Evolutionary conservation across 768 basidiomycete species (phyloP), one percentile per base, ranked within the genome.

Genomic region (Lentinula edodes): DNA sequence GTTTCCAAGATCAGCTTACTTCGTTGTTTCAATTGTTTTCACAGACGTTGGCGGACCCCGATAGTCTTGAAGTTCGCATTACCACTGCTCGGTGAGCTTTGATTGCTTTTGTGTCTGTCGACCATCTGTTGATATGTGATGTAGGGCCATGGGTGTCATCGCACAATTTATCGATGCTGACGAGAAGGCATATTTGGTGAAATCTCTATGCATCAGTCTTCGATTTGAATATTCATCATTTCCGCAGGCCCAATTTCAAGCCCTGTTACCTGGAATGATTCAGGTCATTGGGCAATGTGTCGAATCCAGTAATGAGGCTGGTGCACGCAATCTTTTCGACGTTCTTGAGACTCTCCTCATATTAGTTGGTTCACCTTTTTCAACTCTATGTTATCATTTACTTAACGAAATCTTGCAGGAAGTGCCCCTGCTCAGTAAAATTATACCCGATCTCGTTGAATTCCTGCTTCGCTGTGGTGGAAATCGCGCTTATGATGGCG

Each of bases 341-440:
- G 93, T 98, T 34, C 82, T 98, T 64, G 97, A 98, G 79, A 95
- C 93, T 0, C 86, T 98, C 52, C 82, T 96, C 52, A 96, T 98
- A 70, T 85, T 98, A 62, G 92, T 91, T 65, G 61, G 87, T 9
- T 38, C 36, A 23, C 12, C 16, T 58, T 1, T 60, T 38, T 16
- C 13, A 16, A 45, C 42, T 34, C 28, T 12, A 28, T 46, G 59
- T 66, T 56, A 61, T 38, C 32, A 63, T 16, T 10, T 45, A 36
- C 34, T 55, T 12, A 18, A 28, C 28, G 5, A 39, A 20, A 9
- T 8, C 9, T 18, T 63, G 15, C 66, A 94, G 93, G 97, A 99
- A 81, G 87, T 93, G 20, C 95, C 97, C n/a, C 79, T 98, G 20
- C 83, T 99, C 46, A 85, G 90, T 60, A 91, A 90, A 66, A 90